phyloP scores from a whole-genome alignment of 768 basidiomycete genomes.

The Pleurotus eryngii region DNA sequence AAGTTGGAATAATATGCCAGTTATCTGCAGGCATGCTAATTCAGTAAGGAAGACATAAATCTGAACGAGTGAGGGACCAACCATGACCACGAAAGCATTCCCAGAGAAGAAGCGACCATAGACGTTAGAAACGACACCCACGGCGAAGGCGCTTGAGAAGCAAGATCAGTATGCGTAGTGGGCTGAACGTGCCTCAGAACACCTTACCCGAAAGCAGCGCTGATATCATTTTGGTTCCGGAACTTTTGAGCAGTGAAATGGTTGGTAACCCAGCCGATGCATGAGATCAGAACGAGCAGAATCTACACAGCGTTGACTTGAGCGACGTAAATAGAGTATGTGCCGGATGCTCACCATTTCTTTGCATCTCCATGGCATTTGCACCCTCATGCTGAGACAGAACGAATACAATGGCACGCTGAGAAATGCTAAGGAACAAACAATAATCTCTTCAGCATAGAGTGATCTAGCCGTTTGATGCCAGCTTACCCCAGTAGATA shows the following conservation, averaged over 20 bases:
- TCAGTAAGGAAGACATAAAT: too few species aligned
- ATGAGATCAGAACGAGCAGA: constrained; percentile 58
- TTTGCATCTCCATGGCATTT: constrained; percentile 52
- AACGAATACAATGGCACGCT: constrained; percentile 69
- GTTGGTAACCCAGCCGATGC: constrained; percentile 76
- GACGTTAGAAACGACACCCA: constrained; percentile 75
- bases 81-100: constrained; percentile 81
- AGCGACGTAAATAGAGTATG: neutral
- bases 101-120: constrained; percentile 73
- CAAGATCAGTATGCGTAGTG: constrained; percentile 7
- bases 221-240: constrained; percentile 69
- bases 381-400: constrained; percentile 63
- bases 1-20: constrained; percentile 81
- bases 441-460: neutral
- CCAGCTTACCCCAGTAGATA: constrained; percentile 63
- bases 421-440: constrained; percentile 48
- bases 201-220: constrained; percentile 66
- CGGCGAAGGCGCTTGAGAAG: constrained; percentile 63
- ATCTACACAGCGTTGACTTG: constrained; percentile 21
- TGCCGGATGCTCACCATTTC: constrained; percentile 46
- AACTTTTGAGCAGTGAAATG: constrained; percentile 65
- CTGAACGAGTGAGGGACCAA: constrained; percentile 23
- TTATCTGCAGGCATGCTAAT: constrained; percentile 38
- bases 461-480: neutral
- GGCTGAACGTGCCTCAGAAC: neutral